A percentile compares a stretch with the other conserved stretches of the same genome.
Evolutionary conservation across 805 yeast species (phyloP).

Genomic region (Scheffersomyces coipomensis): DNA sequence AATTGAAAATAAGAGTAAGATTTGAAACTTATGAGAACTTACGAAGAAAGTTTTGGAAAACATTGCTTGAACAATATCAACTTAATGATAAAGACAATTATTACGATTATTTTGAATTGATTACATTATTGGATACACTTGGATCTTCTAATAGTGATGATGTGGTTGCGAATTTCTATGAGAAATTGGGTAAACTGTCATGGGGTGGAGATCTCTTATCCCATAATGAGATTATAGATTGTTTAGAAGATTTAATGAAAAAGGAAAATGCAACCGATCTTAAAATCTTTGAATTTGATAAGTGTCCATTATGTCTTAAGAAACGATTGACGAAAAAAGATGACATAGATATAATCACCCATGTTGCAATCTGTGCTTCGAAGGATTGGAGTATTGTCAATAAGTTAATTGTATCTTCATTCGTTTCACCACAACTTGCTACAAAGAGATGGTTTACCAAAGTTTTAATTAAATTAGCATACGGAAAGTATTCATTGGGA

Average conservation of each 20-base stretch:
- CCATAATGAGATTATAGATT: slow-evolving; percentile 44
- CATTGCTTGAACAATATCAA: slow-evolving; percentile 55
- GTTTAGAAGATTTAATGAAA: slow-evolving; percentile 41
- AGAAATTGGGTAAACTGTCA: slow-evolving; percentile 39
- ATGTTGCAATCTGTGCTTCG: slow-evolving; percentile 82
- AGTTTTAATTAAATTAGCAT: slow-evolving; percentile 76
- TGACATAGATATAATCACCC: slow-evolving; percentile 75
- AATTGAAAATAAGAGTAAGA: slow-evolving; percentile 56
- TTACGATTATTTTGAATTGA: slow-evolving; percentile 59
- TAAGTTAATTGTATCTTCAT: slow-evolving; percentile 61
- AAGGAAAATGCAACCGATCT: slow-evolving; percentile 15
- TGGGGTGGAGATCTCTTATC: slow-evolving; percentile 57
- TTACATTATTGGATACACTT: slow-evolving; percentile 60
- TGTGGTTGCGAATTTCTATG: slow-evolving; percentile 55
- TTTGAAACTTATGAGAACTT: slow-evolving; percentile 66
- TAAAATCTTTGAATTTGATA: slow-evolving; percentile 57
- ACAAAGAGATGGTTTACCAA: slow-evolving; percentile 87
- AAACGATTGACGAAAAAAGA: slow-evolving; percentile 52
- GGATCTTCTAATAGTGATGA: slow-evolving; percentile 54
- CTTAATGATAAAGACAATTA: slow-evolving; percentile 28
- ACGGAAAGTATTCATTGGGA: slow-evolving; percentile 85
- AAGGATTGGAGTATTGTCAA: slow-evolving; percentile 72
- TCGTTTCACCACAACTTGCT: slow-evolving; percentile 79
- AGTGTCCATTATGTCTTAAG: slow-evolving; percentile 79
- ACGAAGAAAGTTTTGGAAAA: slow-evolving; percentile 68